Evolutionary conservation across 75 land plant genomes (phyloP).

Genomic region (Cunninghamia lanceolata): DNA sequence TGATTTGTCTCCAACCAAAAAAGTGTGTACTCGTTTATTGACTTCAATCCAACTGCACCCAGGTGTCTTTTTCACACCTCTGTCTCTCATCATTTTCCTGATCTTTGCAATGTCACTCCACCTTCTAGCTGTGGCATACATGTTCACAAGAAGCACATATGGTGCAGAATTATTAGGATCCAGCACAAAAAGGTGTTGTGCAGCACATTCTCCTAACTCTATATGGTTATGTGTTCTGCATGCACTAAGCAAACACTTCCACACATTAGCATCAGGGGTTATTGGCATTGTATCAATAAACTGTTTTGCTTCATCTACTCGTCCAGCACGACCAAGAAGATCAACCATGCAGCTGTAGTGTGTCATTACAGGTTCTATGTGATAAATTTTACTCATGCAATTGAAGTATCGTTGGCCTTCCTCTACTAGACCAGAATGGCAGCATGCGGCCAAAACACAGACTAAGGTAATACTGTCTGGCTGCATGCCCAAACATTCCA

Average conservation of each 20-base stretch:
- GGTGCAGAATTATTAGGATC: constrained; percentile 14
- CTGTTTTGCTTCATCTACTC: constrained; percentile 9
- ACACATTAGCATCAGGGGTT: constrained; percentile 15
- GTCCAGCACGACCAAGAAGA: constrained; percentile 22
- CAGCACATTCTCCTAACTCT: not conserved
- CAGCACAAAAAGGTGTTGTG: constrained; percentile 12
- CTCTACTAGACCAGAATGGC: constrained; percentile 23
- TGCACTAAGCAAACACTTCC: constrained; percentile 20
- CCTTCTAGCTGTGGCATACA: constrained; percentile 13
- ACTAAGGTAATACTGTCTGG: constrained; percentile 18
- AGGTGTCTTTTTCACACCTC: constrained; percentile 9
- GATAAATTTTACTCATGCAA: constrained; percentile 5
- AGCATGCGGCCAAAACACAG: constrained; percentile 19
- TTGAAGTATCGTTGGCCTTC: constrained; percentile 9
- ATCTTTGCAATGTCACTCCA: not conserved
- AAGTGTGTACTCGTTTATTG: not conserved
- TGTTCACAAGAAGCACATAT: constrained; percentile 22
- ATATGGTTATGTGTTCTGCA: constrained; percentile 11
- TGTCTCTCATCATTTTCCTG: constrained; percentile 7
- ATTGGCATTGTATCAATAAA: constrained; percentile 18
- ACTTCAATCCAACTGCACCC: constrained; percentile 12
- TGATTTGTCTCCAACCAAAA: not conserved
- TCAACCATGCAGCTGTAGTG: constrained; percentile 23
- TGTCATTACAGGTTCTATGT: not conserved
- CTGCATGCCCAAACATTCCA: constrained; percentile 7